Conservation (phyloP, 2,329 filamentous ascomycete species). For the Cladosporium sp. region DNA sequence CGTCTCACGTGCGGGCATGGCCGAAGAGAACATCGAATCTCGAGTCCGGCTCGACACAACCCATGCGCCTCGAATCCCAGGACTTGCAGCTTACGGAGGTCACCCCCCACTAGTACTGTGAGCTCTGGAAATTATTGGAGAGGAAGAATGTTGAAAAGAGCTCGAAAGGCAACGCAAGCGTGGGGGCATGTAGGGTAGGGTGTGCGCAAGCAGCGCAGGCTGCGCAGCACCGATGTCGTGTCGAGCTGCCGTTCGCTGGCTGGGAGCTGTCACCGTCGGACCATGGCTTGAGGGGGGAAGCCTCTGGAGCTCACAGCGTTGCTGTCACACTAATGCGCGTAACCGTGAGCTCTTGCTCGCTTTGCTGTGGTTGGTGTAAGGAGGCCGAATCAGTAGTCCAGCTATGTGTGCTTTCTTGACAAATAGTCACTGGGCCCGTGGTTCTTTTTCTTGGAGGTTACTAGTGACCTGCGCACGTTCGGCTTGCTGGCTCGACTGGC, state of each 20-base stretch:
- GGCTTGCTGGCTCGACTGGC: too few relatives aligned
- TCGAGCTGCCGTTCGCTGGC: constrained; percentile 11
- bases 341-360: neutral
- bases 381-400: neutral
- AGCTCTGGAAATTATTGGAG: too few relatives aligned
- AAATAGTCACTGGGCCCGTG: constrained; percentile 4
- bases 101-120: too few relatives aligned
- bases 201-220: neutral
- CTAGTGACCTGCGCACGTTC: too few relatives aligned
- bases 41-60: too few relatives aligned
- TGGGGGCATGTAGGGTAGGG: neutral
- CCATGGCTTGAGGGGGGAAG: neutral
- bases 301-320: neutral
- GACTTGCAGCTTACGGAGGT: too few relatives aligned
- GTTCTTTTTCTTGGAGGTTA: too few relatives aligned
- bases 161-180: neutral
- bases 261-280: neutral
- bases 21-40: too few relatives aligned
- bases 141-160: too few relatives aligned
- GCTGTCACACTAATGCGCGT: neutral
- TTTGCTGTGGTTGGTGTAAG: neutral
- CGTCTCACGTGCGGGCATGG: too few relatives aligned
- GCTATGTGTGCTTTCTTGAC: neutral
- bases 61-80: too few relatives aligned
- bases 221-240: constrained; percentile 4